phyloP scores from a whole-genome alignment of 2,329 filamentous ascomycete species.

The Drechslerella stenobrocha region DNA sequence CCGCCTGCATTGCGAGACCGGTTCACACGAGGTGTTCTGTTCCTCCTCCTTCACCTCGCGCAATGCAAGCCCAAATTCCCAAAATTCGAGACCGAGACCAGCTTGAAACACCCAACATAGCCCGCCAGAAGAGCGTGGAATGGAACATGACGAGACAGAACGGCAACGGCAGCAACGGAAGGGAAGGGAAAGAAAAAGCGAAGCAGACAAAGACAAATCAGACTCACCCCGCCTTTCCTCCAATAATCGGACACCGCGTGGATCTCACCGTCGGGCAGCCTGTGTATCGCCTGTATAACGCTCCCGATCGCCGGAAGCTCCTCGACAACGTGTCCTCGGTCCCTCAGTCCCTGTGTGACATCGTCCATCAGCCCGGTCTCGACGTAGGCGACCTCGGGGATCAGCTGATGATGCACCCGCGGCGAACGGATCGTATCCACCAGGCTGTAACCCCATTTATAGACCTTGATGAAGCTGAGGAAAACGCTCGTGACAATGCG shows the following conservation, averaged over 20 bases:
- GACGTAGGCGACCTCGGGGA: slow-evolving; percentile 51
- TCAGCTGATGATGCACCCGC: slow-evolving; percentile 52
- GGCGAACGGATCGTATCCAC: slow-evolving; percentile 51
- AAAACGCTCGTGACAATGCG: slow-evolving; percentile 53
- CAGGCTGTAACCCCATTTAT: slow-evolving; percentile 51
- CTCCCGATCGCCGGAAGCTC: slow-evolving; percentile 49
- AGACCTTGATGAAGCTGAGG: slow-evolving; percentile 51
- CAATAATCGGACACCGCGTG: slow-evolving; percentile 53
- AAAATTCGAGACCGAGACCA: slow-evolving; percentile 1
- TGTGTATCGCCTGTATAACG: slow-evolving; percentile 50
- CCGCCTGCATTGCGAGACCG: slow-evolving; percentile 1
- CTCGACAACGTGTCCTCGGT: slow-evolving; percentile 49
- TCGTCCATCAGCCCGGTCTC: slow-evolving; percentile 44
- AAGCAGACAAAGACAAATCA: slow-evolving; percentile 15
- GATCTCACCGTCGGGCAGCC: slow-evolving; percentile 46
- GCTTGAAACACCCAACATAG: slow-evolving; percentile 1
- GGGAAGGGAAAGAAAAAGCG: not conserved
- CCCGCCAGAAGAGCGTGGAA: slow-evolving; percentile 4
- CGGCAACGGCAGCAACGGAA: slow-evolving; percentile 6
- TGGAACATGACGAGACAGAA: slow-evolving; percentile 10
- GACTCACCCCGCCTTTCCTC: slow-evolving; percentile 52
- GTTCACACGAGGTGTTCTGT: slow-evolving; percentile 5
- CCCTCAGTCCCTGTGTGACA: slow-evolving; percentile 48
- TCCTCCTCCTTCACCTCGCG: not conserved
- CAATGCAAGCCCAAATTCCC: not conserved